Evolutionary conservation across 345 rosid genomes (phyloP).

Genomic region (Eucalyptus melliodora): DNA sequence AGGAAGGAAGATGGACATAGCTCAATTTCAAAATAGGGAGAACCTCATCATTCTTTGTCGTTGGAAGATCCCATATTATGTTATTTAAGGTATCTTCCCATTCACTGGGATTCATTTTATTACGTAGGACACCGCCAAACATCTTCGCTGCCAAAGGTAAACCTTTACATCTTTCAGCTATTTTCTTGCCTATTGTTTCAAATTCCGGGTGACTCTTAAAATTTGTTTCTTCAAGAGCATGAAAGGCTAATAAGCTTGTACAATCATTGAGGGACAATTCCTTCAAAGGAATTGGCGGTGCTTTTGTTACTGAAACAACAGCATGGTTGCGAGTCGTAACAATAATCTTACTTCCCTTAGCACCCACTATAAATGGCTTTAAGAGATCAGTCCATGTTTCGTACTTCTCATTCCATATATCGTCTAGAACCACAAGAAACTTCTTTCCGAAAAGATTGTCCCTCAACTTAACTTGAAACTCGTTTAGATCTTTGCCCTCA

Average conservation of each 20-base stretch:
- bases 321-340: background rate
- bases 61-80: background rate
- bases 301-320: background rate
- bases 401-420: background rate
- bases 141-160: background rate
- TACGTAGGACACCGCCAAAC: background rate
- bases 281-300: background rate
- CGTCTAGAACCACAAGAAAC: background rate
- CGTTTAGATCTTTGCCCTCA: background rate
- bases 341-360: background rate
- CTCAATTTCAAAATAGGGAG: background rate
- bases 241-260: background rate
- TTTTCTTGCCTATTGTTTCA: background rate
- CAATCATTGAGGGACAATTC: background rate
- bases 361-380: background rate
- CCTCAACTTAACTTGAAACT: background rate
- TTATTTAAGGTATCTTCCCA: background rate
- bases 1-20: background rate
- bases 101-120: fast-evolving
- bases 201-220: background rate
- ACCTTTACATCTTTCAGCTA: background rate
- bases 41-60: background rate
- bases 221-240: background rate
- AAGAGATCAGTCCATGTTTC: background rate
- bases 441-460: background rate